Conservation (phyloP, 176 grass and related monocot species). For the Eragrostis nindensis region DNA sequence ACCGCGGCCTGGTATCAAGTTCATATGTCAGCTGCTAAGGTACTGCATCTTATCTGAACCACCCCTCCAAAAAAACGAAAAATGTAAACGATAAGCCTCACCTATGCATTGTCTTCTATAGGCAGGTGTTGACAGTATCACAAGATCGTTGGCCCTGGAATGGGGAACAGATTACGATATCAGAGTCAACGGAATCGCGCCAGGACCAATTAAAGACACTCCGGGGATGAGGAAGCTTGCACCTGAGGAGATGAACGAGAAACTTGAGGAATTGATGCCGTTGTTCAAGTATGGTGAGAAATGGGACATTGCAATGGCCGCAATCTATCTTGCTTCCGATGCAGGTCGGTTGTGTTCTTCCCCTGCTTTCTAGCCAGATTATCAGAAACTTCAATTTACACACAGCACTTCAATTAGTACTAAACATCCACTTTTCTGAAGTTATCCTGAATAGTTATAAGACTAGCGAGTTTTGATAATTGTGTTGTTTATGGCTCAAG, state of each 20-base stretch:
- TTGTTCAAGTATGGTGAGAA: slow-evolving; percentile 79
- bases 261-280: slow-evolving; percentile 45
- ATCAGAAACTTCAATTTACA: not conserved
- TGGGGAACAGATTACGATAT: slow-evolving; percentile 97
- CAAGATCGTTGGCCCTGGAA: slow-evolving; percentile 85
- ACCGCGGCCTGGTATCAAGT: slow-evolving; percentile 89
- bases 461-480: not conserved
- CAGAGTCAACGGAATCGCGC: slow-evolving; percentile 93
- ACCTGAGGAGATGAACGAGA: slow-evolving; percentile 73
- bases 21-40: slow-evolving; percentile 85
- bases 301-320: slow-evolving; percentile 89
- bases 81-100: not conserved
- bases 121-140: slow-evolving; percentile 95
- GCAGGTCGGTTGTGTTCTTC: slow-evolving; percentile 54
- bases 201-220: slow-evolving; percentile 76
- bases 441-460: not conserved
- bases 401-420: not conserved
- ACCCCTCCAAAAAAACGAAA: not conserved
- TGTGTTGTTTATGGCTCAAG: not conserved
- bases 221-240: slow-evolving; percentile 94
- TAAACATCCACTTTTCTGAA: not conserved
- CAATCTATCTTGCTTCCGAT: slow-evolving; percentile 84
- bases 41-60: slow-evolving; percentile 26
- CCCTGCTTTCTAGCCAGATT: not conserved
- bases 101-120: slow-evolving; percentile 34